phyloP scores from a whole-genome alignment of 148 eudicot species.

The Dysphania ambrosioides region DNA sequence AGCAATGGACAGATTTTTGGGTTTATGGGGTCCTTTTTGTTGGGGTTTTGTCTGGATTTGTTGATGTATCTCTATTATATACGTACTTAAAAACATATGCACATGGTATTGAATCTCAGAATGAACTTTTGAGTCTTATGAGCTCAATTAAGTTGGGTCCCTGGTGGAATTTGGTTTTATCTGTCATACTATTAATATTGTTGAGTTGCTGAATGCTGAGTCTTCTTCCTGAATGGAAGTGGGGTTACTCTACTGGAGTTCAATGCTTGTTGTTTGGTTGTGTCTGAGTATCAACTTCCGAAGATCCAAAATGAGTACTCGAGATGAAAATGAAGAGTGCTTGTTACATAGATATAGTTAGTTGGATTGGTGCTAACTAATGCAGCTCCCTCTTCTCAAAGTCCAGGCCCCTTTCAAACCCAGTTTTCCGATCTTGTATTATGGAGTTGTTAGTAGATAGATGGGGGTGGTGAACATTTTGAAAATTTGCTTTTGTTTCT shows the following conservation, averaged over 20 bases:
- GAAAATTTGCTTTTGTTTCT: not conserved
- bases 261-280: not conserved
- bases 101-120: not conserved
- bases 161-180: not conserved
- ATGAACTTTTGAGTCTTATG: not conserved
- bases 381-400: not conserved
- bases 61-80: not conserved
- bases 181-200: not conserved
- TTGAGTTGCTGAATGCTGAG: not conserved
- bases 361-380: not conserved
- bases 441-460: not conserved
- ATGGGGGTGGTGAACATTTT: not conserved
- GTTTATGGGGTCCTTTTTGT: not conserved
- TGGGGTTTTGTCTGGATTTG: not conserved
- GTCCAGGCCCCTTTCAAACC: not conserved
- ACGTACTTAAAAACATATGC: not conserved
- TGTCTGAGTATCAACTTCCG: not conserved
- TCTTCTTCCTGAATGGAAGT: not conserved
- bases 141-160: conserved; percentile 4
- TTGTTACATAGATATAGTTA: not conserved
- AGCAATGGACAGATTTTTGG: not conserved
- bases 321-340: not conserved
- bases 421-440: not conserved
- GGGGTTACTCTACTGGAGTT: no score
- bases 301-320: not conserved